Base-by-base conservation (phyloP, 805 yeast genomes). In the Candida methanosorbosa region DNA sequence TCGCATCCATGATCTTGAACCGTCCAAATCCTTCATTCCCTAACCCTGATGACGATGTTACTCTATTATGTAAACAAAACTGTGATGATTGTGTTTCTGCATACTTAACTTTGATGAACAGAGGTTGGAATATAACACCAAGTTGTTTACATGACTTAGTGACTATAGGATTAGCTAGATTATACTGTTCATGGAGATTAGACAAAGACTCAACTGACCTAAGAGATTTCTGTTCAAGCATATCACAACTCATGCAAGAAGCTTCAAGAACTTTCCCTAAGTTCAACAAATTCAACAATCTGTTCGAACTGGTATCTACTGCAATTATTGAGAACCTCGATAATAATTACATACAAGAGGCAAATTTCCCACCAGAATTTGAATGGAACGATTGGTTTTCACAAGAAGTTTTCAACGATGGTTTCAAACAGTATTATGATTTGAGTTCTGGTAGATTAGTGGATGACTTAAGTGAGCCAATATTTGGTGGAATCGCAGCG, bases 11-110 rank as follows among this genome's bases (percentile, higher is more conserved):
- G 13, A 38, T 49, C 9, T 30, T 49, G 18, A 41, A 44, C 30
- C 33, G 54, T 14, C 54, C 54, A 7, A 46, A 52, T 15, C 54
- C 54, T 2, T 47, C 52, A 6, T 49, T 42, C 24, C 43, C 43
- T 2, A 30, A 33, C 15, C 54, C 54, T 7, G 45, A 39, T 20
- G 15, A 35, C 2, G 40, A 38, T 6, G 35, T 45, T 2, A 35
- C 43, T 20, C 14, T 38, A 16, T 18, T 38, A 8, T 49, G 54
- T 39, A 44, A 39, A 25, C 15, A 32, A 1, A 37, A 46, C 19
- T 49, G 50, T 35, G 37, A 38, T n/a, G 33, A 33, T n/a, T 41
- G 47, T 9, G 33, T 43, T 20, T 33, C 40, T 6, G 38, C 44
- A 16, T 49, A 47, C 31, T 18, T 23, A 4, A 15, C 35, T 16